Evolutionary conservation across 2,329 filamentous ascomycete genomes (phyloP), one percentile per base, ranked within the genome.

Genomic region (Apiospora marii): DNA sequence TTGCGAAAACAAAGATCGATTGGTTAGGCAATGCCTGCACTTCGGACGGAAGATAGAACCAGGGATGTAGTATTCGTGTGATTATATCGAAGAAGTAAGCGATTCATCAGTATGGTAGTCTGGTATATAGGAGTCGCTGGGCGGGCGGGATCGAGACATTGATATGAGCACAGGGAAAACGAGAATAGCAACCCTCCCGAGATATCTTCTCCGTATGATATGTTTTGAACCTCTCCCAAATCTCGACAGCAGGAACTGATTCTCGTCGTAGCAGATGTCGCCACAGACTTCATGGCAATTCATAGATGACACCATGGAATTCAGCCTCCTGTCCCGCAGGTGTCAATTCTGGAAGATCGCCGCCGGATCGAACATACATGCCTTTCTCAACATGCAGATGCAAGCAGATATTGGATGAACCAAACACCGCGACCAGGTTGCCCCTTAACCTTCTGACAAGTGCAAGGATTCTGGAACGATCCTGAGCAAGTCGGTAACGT

Each of bases 291-390:
- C 30, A 41, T 24, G 58, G 34, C 34, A 41, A 5, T 14, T 64
- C 34, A 12, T 64, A 22, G 19, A 41, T 41, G 58, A n/a, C 53
- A 64, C 58, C 19, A 41, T 13, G 13, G 3, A 64, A 41, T 64
- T 64, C 58, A 41, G 58, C 58, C 58, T 64, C 34, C 34, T 41
- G 34, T 64, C 16, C 19, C 58, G 58, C 34, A 34, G 8, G 58
- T 64, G 58, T 64, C 58, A 24, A 41, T 41, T n/a, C 58, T 41
- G 58, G 58, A 41, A 19, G 34, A 64, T 64, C 58, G 34, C 34
- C 58, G 10, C 34, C n/a, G 58, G 58, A 30, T 41, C 41, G 30
- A 64, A 37, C 10, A 64, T 41, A 34, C 22, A 14, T n/a, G 10
- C 34, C 5, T 19, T 34, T 7, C 24, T 3, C n/a, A 41, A 41